Evolutionary conservation across 2,329 filamentous ascomycete species (phyloP).

Genomic region (Monosporascus cannonballus): DNA sequence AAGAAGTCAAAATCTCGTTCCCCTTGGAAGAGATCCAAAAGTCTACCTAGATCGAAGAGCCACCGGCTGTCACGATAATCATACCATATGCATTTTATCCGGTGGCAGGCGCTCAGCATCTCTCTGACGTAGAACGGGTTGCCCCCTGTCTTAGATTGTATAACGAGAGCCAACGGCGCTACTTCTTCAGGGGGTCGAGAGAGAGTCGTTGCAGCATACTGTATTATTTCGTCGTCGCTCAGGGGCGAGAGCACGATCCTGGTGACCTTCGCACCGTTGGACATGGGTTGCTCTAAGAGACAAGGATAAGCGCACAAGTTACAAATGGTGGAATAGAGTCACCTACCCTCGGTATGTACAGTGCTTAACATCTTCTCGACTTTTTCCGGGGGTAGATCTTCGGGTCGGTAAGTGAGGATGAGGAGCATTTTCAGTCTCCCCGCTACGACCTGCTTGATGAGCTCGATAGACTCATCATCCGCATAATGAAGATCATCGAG

Average conservation of each 20-base stretch:
- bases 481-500: slow-evolving; percentile 88
- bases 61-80: slow-evolving; percentile 78
- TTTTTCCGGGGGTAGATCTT: slow-evolving; percentile 53
- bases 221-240: slow-evolving; percentile 69
- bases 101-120: slow-evolving; percentile 81
- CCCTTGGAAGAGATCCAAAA: slow-evolving; percentile 79
- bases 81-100: slow-evolving; percentile 85
- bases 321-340: background rate
- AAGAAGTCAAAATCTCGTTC: slow-evolving; percentile 74
- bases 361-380: slow-evolving; percentile 50
- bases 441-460: slow-evolving; percentile 74
- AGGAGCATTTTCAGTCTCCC: slow-evolving; percentile 76
- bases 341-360: slow-evolving; percentile 45
- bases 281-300: slow-evolving; percentile 34
- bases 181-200: slow-evolving; percentile 68
- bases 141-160: slow-evolving; percentile 82
- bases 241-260: slow-evolving; percentile 68
- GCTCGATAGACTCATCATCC: slow-evolving; percentile 78
- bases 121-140: slow-evolving; percentile 90
- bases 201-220: slow-evolving; percentile 78
- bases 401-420: slow-evolving; percentile 68
- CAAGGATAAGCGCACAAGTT: slow-evolving; percentile 6
- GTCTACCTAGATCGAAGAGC: slow-evolving; percentile 77
- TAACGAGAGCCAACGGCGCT: slow-evolving; percentile 70
- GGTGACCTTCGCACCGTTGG: slow-evolving; percentile 54